A percentile compares a stretch with the other conserved stretches of the same genome.
Conservation (phyloP, 352 stramenopile species). For the Phytophthora hibernalis region DNA sequence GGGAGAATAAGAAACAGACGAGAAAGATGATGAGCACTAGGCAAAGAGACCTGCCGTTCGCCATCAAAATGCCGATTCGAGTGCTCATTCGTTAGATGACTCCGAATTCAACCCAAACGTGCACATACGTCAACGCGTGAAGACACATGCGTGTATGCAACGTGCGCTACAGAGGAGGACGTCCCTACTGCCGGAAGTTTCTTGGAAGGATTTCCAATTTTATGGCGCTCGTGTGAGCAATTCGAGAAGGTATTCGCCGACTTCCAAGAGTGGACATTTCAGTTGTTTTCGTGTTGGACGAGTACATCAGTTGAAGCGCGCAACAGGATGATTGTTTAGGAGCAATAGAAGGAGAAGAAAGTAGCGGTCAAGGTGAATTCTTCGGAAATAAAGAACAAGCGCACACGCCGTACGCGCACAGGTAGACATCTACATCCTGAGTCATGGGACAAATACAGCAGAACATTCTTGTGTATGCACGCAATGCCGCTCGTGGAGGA, state of each 20-base stretch:
- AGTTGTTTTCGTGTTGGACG: slow-evolving; percentile 4
- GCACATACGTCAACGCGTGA: neutral
- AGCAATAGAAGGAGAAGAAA: too few relatives aligned
- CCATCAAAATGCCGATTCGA: neutral
- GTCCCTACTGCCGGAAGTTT: neutral
- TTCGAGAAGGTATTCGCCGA: neutral
- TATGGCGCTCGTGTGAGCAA: neutral
- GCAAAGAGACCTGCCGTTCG: neutral
- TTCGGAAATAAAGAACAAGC: too few relatives aligned
- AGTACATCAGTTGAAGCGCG: neutral
- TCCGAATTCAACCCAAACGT: neutral
- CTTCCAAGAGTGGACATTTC: slow-evolving; percentile 6
- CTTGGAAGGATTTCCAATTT: neutral
- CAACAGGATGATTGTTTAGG: slow-evolving; percentile 1
- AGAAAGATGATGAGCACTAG: neutral
- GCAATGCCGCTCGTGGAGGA: neutral
- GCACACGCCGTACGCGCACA: too few relatives aligned
- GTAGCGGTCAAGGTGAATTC: too few relatives aligned
- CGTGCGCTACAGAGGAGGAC: neutral
- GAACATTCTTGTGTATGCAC: slow-evolving; percentile 11
- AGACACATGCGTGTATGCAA: too few relatives aligned
- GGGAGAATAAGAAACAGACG: neutral
- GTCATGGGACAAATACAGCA: slow-evolving; percentile 8
- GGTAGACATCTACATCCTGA: slow-evolving; percentile 1
- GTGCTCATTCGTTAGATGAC: too few relatives aligned